Conservation (phyloP, 2,329 filamentous ascomycete species). For the Colletotrichum sp. region DNA sequence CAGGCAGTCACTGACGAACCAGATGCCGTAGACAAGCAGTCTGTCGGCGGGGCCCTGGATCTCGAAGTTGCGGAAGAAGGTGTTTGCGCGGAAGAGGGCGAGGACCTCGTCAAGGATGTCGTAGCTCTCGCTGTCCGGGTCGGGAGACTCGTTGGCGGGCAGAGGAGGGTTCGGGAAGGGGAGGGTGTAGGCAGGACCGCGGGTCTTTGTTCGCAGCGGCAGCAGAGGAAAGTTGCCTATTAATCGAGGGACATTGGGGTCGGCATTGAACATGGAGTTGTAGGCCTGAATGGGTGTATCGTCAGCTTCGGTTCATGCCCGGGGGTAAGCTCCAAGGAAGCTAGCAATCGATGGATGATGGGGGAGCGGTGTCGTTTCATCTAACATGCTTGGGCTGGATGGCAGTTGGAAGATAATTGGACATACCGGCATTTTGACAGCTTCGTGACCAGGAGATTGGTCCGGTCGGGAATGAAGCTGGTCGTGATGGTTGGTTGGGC, state of each 20-base stretch:
- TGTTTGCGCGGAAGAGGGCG: constrained; percentile 93
- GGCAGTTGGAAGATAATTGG: neutral
- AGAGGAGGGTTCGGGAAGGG: constrained; percentile 63
- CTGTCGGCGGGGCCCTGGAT: constrained; percentile 96
- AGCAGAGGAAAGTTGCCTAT: constrained; percentile 94
- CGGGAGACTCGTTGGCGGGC: constrained; percentile 66
- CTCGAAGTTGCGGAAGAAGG: constrained; percentile 99
- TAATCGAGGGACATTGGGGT: constrained; percentile 66
- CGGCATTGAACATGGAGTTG: constrained; percentile 95
- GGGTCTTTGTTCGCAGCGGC: constrained; percentile 91
- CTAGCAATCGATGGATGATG: neutral
- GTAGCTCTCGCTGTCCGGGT: constrained; percentile 91
- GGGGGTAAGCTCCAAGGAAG: neutral
- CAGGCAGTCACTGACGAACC: constrained; percentile 91
- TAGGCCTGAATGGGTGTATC: constrained; percentile 70
- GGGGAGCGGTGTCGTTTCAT: neutral
- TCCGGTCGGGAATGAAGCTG: constrained; percentile 22
- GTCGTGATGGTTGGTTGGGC: constrained; percentile 10
- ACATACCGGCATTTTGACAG: constrained; percentile 54
- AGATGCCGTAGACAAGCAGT: constrained; percentile 94
- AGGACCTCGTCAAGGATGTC: constrained; percentile 96
- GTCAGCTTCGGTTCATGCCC: constrained; percentile 25
- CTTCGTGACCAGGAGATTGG: neutral
- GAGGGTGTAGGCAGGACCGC: constrained; percentile 92
- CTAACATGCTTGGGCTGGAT: neutral